Percentiles rank a stretch among this genome's conserved stretches.
Evolutionary conservation across 169 alveolate species (phyloP).

Genomic region (Cryptosporidium viatorum): DNA sequence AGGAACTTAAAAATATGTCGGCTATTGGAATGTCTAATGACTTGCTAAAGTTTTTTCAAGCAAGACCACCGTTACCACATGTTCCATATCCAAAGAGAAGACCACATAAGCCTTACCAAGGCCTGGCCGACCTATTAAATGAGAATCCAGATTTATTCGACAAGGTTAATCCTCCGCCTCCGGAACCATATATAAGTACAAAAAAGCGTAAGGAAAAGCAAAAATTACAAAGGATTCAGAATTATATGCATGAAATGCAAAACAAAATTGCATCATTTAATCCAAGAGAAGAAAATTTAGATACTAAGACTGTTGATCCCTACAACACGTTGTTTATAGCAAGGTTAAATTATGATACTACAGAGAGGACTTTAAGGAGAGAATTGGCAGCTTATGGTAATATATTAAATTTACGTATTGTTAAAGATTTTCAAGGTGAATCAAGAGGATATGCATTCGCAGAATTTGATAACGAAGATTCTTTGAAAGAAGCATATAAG

Average conservation of each 20-base stretch:
- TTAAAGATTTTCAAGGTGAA: conserved; percentile 82
- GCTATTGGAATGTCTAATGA: conserved; percentile 55
- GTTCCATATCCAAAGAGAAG: conserved; percentile 34
- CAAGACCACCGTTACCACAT: conserved; percentile 66
- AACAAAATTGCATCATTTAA: conserved; percentile 2
- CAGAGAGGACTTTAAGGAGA: conserved; percentile 82
- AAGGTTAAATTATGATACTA: conserved; percentile 82
- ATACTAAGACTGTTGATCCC: conserved; percentile 79
- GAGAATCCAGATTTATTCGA: conserved; percentile 50
- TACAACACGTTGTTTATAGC: conserved; percentile 86
- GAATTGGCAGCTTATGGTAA: conserved; percentile 87
- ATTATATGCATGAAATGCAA: conserved; percentile 9
- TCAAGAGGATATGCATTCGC: conserved; percentile 89
- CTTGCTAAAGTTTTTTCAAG: conserved; percentile 51
- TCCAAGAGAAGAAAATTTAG: conserved; percentile 4
- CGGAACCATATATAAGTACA: conserved; percentile 19
- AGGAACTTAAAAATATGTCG: conserved; percentile 18
- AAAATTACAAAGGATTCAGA: neutral
- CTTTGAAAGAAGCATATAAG: conserved; percentile 82
- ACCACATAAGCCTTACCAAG: conserved; percentile 45
- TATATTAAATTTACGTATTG: conserved; percentile 80
- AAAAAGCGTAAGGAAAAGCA: conserved; percentile 2
- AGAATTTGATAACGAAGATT: conserved; percentile 84
- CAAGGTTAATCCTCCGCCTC: conserved; percentile 20
- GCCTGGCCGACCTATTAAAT: conserved; percentile 26